Evolutionary conservation across 2,329 filamentous ascomycete genomes (phyloP), one percentile per base, ranked within the genome.

Genomic region (Ascosphaera aggregata): DNA sequence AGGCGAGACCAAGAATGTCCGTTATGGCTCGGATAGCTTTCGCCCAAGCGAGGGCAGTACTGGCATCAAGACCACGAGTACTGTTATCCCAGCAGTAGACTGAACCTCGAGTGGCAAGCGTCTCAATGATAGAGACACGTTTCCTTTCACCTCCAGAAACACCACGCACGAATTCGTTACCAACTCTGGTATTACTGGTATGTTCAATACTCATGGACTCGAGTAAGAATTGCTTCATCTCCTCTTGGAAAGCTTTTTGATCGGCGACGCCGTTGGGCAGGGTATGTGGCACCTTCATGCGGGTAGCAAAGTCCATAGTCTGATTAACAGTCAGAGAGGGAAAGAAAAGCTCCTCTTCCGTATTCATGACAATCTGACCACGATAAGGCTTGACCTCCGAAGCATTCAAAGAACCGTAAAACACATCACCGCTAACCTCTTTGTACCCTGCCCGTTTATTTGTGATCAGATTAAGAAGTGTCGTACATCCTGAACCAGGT

Each of bases 201-300:
- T 93, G 82, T 54, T 85, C 78, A 40, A 93, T 92, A 52, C 86
- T 89, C 64, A 93, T 91, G 79, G 91, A 89, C 51, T 80, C 81
- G 39, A 93, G 63, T 42, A 93, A 64, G 49, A 76, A 70, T 15
- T 71, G 66, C 43, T 85, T 62, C 41, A 91, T 73, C 47, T 73
- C 71, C 38, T 77, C 66, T 60, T 84, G 84, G 62, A 85, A 86
- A 31, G n/a, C n/a, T 31, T 31, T 9, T 9, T 31, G n/a, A 9
- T 9, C n/a, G n/a, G n/a, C 40, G 16, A 46, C 45, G 71, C 46
- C 76, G 73, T 2, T 74, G 65, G 1, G 77, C 61, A 42, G 65
- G 76, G 30, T 71, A 71, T 42, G 77, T 75, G 85, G 82, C 11
- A 80, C 76, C 58, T 91, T 92, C 22, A 76, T 80, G 50, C 89